Percentiles rank a stretch among this genome's conserved stretches.
These are phyloP conservation scores for Lojkania enalia DNA, from an alignment of 2,329 filamentous ascomycete species.

Conservation along the genomic window DNA sequence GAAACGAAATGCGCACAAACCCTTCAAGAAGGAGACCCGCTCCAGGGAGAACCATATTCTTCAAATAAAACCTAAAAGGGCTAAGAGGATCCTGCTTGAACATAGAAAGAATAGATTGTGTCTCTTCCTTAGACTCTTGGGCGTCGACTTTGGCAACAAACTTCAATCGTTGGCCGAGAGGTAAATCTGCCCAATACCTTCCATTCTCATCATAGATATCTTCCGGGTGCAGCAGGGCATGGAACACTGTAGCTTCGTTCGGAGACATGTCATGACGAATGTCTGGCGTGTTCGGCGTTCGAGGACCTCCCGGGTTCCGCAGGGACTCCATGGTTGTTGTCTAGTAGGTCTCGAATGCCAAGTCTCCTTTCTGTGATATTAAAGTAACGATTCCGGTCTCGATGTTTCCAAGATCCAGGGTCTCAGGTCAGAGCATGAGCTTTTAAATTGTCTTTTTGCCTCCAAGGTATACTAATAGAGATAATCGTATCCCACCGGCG, in stretches of 20 bases:
- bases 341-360: too few relatives aligned
- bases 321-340: too few relatives aligned
- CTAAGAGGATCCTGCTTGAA: conserved; percentile 83
- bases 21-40: conserved; percentile 90
- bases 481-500: too few relatives aligned
- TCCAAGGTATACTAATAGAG: too few relatives aligned
- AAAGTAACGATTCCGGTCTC: too few relatives aligned
- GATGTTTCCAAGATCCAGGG: too few relatives aligned
- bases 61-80: conserved; percentile 83
- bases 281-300: too few relatives aligned
- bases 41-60: conserved; percentile 88
- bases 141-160: conserved; percentile 78
- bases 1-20: conserved; percentile 9
- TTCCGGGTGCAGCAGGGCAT: conserved; percentile 80
- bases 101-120: conserved; percentile 71
- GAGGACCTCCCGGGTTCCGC: too few relatives aligned
- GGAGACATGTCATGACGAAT: conserved; percentile 55
- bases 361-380: too few relatives aligned
- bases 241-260: conserved; percentile 68
- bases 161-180: conserved; percentile 66
- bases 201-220: conserved; percentile 84
- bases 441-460: too few relatives aligned
- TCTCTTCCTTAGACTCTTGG: conserved; percentile 70
- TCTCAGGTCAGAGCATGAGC: too few relatives aligned
- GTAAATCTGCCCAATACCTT: conserved; percentile 90